These are phyloP conservation scores for Dictyostelium discoideum DNA, from an alignment of 78 protist genomes.

Conservation along the genomic window DNA sequence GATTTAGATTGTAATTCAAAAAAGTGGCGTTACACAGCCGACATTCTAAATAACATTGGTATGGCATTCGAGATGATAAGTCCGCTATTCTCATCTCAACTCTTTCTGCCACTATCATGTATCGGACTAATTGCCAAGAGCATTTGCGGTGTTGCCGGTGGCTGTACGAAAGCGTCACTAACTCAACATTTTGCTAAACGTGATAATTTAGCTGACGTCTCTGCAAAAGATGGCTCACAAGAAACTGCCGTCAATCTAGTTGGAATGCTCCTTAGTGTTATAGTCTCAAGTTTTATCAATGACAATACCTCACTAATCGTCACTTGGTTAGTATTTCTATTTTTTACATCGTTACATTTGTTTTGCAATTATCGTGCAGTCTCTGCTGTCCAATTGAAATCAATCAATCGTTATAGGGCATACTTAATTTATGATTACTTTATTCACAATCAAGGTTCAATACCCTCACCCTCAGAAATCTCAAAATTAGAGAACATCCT, in stretches of 20 bases:
- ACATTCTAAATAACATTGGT: conserved; percentile 75
- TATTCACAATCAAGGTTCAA: not conserved
- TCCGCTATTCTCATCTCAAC: not conserved
- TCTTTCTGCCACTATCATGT: conserved; percentile 30
- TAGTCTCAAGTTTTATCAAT: not conserved
- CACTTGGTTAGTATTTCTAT: not conserved
- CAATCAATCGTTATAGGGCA: conserved; percentile 58
- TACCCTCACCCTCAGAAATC: conserved; percentile 22
- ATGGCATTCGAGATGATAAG: conserved; percentile 80
- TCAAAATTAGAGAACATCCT: conserved; percentile 29
- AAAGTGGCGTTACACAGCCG: conserved; percentile 81
- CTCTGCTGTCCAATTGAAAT: not conserved
- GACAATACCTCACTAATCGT: not conserved
- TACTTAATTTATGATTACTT: conserved; percentile 25
- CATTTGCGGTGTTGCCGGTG: conserved; percentile 85
- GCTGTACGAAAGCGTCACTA: conserved; percentile 73
- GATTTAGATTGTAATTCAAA: conserved; percentile 79
- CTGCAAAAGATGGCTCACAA: conserved; percentile 87
- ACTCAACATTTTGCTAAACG: conserved; percentile 68
- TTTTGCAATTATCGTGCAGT: conserved; percentile 71
- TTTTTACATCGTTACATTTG: conserved; percentile 20
- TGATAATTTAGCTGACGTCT: conserved; percentile 83
- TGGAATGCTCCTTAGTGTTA: conserved; percentile 41
- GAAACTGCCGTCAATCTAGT: conserved; percentile 55
- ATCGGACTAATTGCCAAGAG: conserved; percentile 27